Base-by-base conservation (phyloP, 2,329 filamentous ascomycete genomes). In the Delphinella strobiligena region DNA sequence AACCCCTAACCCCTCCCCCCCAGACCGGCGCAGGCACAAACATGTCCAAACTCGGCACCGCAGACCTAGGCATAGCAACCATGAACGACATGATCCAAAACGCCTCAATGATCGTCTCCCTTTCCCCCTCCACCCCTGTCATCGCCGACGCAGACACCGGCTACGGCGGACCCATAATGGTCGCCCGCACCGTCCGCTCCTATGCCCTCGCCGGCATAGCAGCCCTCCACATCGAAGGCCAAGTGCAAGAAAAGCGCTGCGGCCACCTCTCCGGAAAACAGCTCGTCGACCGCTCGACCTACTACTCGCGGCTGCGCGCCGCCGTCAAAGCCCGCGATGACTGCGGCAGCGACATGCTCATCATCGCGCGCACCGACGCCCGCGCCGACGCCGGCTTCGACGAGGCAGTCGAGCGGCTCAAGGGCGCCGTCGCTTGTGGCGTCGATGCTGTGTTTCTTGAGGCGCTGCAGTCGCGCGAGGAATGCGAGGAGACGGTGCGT, bases 281-380 rank as follows among this genome's bases (percentile, higher is more conserved):
- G 41, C 59, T 81, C 10, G 77, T 81, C 7, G 51, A 59, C 2
- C 44, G 53, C 0, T 64, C 69, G 1, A 66, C 67, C 15, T 80
- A 67, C 47, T 52, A 66, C n/a, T 55, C 62, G n/a, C 64, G 77
- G 0, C 74, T 81, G 49, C 61, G 68, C 1, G 75, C 76, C 0
- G 74, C 74, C 0, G 61, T 58, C 10, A 58, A 63, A 5, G 70
- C 74, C 1, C 61, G 74, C 2, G 55, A 64, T 16, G 58, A 61
- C 14, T 52, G 69, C 19, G 61, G 62, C 9, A 64, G 64, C 12
- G 75, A 80, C 45, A 75, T 81, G 29, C 66, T 81, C 19, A 66
- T 81, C 40, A 80, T 82, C 41, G 76, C 75, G 1, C 65, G 77
- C 9, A 80, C 76, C 0, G 77, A 81, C 48, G 71, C 76, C 1